These are phyloP conservation scores for Xylariaceae sp. DNA, from an alignment of 2,329 filamentous ascomycete genomes.

Conservation along the genomic window DNA sequence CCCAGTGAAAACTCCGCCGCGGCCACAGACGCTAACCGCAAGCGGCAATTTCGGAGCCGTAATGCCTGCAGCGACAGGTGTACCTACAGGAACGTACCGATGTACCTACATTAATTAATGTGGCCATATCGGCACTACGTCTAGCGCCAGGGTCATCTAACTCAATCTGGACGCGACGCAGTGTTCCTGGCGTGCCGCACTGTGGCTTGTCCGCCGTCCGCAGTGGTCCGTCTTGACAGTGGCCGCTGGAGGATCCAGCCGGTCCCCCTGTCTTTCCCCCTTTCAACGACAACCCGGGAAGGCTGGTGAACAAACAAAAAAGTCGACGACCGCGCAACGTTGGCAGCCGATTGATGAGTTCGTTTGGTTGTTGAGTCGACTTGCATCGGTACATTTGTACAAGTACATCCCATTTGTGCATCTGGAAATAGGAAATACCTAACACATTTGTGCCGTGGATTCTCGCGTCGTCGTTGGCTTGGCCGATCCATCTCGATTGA, in stretches of 20 bases:
- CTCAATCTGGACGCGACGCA: slow-evolving; percentile 6
- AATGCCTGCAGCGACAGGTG: not conserved
- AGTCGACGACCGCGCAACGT: not conserved
- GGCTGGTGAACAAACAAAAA: not conserved
- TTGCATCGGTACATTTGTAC: not conserved
- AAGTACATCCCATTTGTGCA: not conserved
- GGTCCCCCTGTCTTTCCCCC: not conserved
- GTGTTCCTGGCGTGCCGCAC: not conserved
- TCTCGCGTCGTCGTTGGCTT: not conserved
- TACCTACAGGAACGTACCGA: not conserved
- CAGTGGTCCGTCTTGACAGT: not conserved
- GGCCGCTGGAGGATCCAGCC: not conserved
- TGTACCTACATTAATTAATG: not conserved
- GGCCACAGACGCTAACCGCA: too few species aligned
- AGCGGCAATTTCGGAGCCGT: too few species aligned
- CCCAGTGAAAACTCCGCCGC: too few species aligned
- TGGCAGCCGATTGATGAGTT: not conserved
- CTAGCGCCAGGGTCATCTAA: slow-evolving; percentile 12
- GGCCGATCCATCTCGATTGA: too few species aligned
- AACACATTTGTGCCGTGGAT: not conserved
- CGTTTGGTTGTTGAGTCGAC: not conserved
- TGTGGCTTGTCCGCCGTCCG: slow-evolving; percentile 3
- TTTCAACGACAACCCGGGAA: not conserved
- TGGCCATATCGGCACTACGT: not conserved
- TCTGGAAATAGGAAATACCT: not conserved